Evolutionary conservation across 2,329 filamentous ascomycete genomes (phyloP), one percentile per base, ranked within the genome.

Genomic region (Sclerotinia glacialis): DNA sequence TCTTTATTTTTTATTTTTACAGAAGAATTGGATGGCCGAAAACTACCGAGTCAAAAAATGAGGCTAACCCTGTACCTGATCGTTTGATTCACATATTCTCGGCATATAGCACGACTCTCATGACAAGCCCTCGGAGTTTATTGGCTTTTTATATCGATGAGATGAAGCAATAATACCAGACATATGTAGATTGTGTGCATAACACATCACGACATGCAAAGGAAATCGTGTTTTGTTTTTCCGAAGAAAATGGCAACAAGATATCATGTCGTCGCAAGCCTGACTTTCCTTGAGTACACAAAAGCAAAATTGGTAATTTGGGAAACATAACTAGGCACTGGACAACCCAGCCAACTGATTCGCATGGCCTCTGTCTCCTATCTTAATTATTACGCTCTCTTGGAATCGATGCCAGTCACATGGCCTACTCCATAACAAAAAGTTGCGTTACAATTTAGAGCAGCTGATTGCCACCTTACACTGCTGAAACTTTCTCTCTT

Each of bases 91-190:
- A 47, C 42, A 37, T 60, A 40, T 49, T 49, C n/a, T 49, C 11
- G 26, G 49, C 58, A 49, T 21, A 37, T 49, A 49, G 21, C 44
- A 49, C 58, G n/a, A 49, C 58, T 37, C 31, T 5, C 18, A 49
- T 49, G 28, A 34, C 6, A 49, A 11, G n/a, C 31, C 6, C 31
- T 34, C 58, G 31, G 14, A 47, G n/a, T 61, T 49, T 49, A 40
- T 61, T 28, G 31, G 58, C 44, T 21, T 11, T 49, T 49, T 18
- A 61, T 21, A 21, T 61, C 31, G 31, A 61, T 49, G 58, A 49
- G 28, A 49, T 49, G 56, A 47, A 34, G 21, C 8, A 23, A 46
- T 42, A 2, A 3, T 5, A 26, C 34, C 53, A 37, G 14, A 5
- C 11, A 37, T 54, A 23, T 55, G n/a, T 37, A 18, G 1, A 23